These are phyloP conservation scores for Aspergillus uvarum DNA, from an alignment of 2,329 filamentous ascomycete genomes.

Conservation along the genomic window DNA sequence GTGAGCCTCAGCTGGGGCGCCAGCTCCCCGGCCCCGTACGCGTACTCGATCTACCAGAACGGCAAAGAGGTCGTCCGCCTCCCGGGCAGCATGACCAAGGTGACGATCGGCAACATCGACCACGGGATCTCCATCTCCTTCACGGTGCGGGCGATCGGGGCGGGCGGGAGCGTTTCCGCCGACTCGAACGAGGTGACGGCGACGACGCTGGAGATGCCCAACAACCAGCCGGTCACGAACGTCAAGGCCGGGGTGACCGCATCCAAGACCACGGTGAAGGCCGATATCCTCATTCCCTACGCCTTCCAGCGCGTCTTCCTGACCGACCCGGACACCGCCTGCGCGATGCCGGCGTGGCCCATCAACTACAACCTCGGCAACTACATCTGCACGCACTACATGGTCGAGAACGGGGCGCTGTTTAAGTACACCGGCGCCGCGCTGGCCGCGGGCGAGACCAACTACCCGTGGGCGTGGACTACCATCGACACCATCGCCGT, in stretches of 20 bases:
- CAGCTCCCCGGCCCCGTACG: not conserved
- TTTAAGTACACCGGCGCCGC: constrained; percentile 12
- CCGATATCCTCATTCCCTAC: constrained; percentile 15
- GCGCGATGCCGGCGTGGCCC: constrained; percentile 6
- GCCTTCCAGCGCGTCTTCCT: constrained; percentile 5
- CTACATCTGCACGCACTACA: constrained; percentile 17
- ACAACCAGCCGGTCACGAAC: not conserved
- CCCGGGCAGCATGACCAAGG: constrained; percentile 10
- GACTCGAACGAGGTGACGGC: not conserved
- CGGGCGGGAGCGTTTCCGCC: not conserved
- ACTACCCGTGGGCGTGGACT: not conserved
- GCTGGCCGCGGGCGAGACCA: not conserved
- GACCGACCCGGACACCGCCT: not conserved
- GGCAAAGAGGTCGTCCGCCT: not conserved
- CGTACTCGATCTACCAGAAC: not conserved
- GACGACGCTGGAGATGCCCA: not conserved
- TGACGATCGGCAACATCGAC: constrained; percentile 15
- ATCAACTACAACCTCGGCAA: constrained; percentile 16
- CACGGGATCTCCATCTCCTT: constrained; percentile 1
- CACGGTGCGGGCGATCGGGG: not conserved
- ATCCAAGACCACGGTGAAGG: constrained; percentile 8
- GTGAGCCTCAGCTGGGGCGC: not conserved
- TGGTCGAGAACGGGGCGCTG: constrained; percentile 14
- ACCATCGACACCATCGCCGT: not conserved
- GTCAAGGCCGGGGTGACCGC: not conserved